Conservation (phyloP, 2,329 filamentous ascomycete genomes). For the Alternaria sp. region DNA sequence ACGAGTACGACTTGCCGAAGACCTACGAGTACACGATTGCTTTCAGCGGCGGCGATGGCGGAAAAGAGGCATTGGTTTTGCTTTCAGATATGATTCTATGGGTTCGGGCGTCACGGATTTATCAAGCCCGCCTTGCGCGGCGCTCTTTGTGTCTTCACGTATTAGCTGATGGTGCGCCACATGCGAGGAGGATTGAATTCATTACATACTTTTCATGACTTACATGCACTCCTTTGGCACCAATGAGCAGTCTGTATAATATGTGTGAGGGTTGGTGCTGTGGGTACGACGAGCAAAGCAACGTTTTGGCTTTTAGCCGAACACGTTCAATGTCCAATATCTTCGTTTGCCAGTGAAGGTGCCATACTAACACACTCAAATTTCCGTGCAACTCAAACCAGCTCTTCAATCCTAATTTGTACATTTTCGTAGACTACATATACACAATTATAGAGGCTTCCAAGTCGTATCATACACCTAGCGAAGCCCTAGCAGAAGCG, state of each 20-base stretch:
- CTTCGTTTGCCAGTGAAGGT: neutral
- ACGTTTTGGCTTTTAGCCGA: neutral
- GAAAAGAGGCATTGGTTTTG: constrained; percentile 22
- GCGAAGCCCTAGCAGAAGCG: neutral
- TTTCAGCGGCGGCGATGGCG: constrained; percentile 32
- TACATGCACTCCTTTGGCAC: neutral
- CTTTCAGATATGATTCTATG: constrained; percentile 36
- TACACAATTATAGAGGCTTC: neutral
- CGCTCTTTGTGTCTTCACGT: constrained; percentile 37
- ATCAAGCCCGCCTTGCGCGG: constrained; percentile 30
- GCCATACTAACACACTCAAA: neutral
- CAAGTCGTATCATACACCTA: neutral
- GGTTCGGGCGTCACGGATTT: constrained; percentile 42
- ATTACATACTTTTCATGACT: constrained; percentile 8
- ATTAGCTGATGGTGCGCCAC: constrained; percentile 28
- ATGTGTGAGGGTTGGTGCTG: neutral
- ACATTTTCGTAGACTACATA: constrained; percentile 9
- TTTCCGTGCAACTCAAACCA: neutral
- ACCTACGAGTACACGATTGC: constrained; percentile 21
- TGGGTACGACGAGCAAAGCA: neutral
- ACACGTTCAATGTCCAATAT: neutral
- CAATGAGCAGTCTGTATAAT: neutral
- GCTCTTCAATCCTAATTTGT: neutral
- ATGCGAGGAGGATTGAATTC: constrained; percentile 26
- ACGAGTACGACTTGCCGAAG: constrained; percentile 15